Evolutionary conservation across 495 filamentous ascomycete species (phyloP), one percentile per base, ranked within the genome.

Genomic region (Copromyces sp.): DNA sequence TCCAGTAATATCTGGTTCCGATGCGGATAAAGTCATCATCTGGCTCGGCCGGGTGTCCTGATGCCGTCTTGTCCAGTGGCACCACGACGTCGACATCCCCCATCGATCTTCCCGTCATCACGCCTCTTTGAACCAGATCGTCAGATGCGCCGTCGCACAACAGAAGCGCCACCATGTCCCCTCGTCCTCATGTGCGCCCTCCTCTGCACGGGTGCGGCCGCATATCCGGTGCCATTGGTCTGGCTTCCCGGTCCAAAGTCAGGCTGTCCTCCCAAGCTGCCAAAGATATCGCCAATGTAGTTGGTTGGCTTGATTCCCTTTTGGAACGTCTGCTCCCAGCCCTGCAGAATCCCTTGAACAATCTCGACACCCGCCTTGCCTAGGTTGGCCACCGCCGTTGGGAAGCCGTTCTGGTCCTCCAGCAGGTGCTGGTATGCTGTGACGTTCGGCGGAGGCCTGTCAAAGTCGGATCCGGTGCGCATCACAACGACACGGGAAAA

Each of bases 241-340:
- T 71, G 39, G 70, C 80, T 83, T 0, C 87, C 87, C 0, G 87
- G 86, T 0, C 90, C 91, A 81, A 92, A 93, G 78, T 91, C 88
- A 0, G 90, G 90, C 37, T 76, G 76, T 7, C 89, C 90, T 16
- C 91, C 90, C 44, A 93, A 75, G 9, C 87, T 87, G 9, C 90
- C 91, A 71, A 91, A 89, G 69, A 92, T 89, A 77, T 93, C 90
- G 9, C 92, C 92, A 40, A 94, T 83, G 73, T 93, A 93, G 76
- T 93, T 94, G 17, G 71, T 82, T 0, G 90, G 81, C 78, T 87
- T 84, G 69, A 93, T 79, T 14, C 92, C 91, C 29, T 75, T 71
- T 37, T 82, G 78, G 73, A 90, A 94, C 0, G 80, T 89, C 17
- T 71, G 74, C 5, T 89, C 74, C 91, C 92, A 94, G 2, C 79